Evolutionary conservation across 2,329 filamentous ascomycete genomes (phyloP).

Genomic region (Dryadomyces quercivorus): DNA sequence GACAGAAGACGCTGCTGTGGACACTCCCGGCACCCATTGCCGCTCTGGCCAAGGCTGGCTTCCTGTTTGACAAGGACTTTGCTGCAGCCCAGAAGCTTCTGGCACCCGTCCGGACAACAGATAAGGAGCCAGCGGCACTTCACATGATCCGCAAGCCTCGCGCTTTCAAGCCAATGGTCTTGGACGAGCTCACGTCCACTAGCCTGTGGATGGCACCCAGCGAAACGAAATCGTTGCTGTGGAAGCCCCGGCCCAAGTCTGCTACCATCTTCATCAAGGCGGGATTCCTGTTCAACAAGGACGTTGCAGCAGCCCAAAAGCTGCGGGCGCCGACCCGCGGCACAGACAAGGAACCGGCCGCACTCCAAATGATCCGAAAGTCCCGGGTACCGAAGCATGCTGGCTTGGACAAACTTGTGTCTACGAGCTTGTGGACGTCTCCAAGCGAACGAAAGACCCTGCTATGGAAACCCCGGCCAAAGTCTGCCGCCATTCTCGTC

Average conservation of each 20-base stretch:
- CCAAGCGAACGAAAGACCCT: not conserved
- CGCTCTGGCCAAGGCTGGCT: not conserved
- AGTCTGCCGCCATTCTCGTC: not conserved
- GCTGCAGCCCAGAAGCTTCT: not conserved
- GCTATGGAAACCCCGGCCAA: not conserved
- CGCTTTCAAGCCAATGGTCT: not conserved
- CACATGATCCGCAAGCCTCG: slow-evolving; percentile 14
- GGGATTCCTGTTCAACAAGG: slow-evolving; percentile 7
- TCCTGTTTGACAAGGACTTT: not conserved
- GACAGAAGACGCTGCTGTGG: not conserved
- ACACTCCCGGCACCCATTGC: not conserved
- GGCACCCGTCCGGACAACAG: not conserved
- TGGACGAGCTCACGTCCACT: slow-evolving; percentile 9
- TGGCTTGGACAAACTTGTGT: slow-evolving; percentile 16
- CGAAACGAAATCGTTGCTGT: not conserved
- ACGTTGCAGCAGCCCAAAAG: not conserved
- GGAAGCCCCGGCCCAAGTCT: not conserved
- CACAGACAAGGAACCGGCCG: slow-evolving; percentile 13
- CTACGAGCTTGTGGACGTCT: slow-evolving; percentile 16
- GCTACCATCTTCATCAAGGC: not conserved
- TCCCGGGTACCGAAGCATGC: slow-evolving; percentile 15
- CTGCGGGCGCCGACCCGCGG: slow-evolving; percentile 3
- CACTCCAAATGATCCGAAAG: slow-evolving; percentile 18
- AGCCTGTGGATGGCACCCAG: slow-evolving; percentile 14
- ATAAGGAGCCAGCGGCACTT: slow-evolving; percentile 15